These are phyloP conservation scores for Melocanna baccifera DNA, from an alignment of 176 grass and related monocot genomes.

Conservation along the genomic window DNA sequence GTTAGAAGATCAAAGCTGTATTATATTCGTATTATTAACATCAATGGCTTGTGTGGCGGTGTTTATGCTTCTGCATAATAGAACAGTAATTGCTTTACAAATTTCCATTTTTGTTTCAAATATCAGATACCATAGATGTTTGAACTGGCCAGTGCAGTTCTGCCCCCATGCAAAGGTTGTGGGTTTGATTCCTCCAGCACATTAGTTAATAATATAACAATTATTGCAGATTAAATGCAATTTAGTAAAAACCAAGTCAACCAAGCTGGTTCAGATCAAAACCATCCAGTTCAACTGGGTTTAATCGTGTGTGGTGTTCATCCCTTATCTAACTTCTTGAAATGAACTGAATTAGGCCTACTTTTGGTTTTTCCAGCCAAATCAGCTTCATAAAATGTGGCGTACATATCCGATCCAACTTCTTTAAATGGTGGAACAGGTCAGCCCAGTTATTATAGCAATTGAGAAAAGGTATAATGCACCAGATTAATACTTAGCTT, in stretches of 20 bases:
- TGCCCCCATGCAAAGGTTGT: background rate
- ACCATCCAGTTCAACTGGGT: background rate
- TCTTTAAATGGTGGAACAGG: background rate
- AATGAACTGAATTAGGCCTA: background rate
- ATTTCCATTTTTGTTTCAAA: background rate
- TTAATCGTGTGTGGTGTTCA: background rate
- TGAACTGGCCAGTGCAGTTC: background rate
- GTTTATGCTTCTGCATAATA: constrained; percentile 11
- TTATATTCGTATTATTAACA: background rate
- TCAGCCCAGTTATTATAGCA: background rate
- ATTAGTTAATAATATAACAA: background rate
- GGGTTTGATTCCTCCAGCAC: background rate
- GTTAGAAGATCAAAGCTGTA: background rate
- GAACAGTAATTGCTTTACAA: background rate
- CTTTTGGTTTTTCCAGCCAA: background rate
- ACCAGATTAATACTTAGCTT: background rate
- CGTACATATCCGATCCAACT: background rate
- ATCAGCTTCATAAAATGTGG: background rate
- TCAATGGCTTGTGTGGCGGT: background rate
- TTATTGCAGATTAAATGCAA: background rate
- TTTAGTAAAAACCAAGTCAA: background rate
- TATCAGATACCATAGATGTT: background rate
- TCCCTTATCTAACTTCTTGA: background rate
- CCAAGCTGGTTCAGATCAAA: background rate
- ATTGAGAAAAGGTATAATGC: background rate